Evolutionary conservation across 192 early-diverging fungal species (phyloP).

Genomic region (Gryganskiella cystojenkinii): DNA sequence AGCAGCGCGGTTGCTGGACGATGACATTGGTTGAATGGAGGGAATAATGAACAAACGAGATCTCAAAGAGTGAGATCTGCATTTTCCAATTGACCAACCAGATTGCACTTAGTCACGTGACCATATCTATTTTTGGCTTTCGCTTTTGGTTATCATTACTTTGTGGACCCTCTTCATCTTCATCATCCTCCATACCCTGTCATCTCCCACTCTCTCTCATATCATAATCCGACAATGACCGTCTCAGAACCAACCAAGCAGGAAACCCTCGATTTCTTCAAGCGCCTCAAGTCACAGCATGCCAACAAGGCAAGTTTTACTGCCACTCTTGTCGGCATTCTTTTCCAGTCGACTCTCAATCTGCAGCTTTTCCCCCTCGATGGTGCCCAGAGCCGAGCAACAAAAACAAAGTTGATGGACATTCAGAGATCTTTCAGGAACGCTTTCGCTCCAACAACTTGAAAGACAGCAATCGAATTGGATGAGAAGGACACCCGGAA

Average conservation of each 20-base stretch:
- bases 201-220: slow-evolving; percentile 1
- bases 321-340: too few relatives aligned
- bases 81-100: background rate
- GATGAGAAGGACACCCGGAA: background rate
- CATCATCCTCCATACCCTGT: background rate
- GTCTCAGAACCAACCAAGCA: slow-evolving; percentile 55
- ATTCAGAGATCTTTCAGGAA: slow-evolving; percentile 6
- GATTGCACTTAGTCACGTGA: background rate
- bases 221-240: slow-evolving; percentile 35
- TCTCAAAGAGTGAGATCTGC: too few relatives aligned
- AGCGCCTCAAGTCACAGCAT: slow-evolving; percentile 57
- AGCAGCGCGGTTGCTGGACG: slow-evolving; percentile 37
- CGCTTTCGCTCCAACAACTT: background rate
- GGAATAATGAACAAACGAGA: background rate
- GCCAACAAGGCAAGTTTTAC: slow-evolving; percentile 67
- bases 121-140: background rate
- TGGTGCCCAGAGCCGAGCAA: background rate
- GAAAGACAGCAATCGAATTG: background rate
- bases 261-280: slow-evolving; percentile 62
- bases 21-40: slow-evolving; percentile 17
- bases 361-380: background rate
- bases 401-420: background rate
- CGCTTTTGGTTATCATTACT: background rate
- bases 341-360: background rate
- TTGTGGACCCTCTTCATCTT: slow-evolving; percentile 5